These are phyloP conservation scores for Grosmannia serpens DNA, from an alignment of 2,329 filamentous ascomycete species.

Conservation along the genomic window DNA sequence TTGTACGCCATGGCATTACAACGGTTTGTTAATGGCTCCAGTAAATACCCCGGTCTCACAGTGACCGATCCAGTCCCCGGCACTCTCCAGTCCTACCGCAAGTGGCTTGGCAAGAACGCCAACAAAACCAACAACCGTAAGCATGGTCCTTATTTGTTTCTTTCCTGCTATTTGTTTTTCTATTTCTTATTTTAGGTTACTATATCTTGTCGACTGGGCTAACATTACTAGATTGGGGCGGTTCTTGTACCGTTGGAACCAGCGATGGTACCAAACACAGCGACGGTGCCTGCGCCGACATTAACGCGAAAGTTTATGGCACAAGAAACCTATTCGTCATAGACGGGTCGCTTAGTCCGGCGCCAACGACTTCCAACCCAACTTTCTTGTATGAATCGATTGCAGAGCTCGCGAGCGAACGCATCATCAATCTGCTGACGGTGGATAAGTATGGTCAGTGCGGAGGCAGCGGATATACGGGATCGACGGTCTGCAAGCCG, in stretches of 20 bases:
- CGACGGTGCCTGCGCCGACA: slow-evolving; percentile 28
- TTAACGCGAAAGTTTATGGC: slow-evolving; percentile 44
- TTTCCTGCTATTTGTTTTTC: neutral
- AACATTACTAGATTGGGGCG: neutral
- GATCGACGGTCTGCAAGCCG: neutral
- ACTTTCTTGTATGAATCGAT: slow-evolving; percentile 1
- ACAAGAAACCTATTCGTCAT: slow-evolving; percentile 52
- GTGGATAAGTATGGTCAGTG: neutral
- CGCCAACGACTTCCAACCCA: neutral
- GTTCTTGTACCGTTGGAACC: neutral
- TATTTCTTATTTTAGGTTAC: neutral
- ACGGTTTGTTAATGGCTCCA: neutral
- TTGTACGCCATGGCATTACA: neutral
- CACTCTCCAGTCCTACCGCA: neutral
- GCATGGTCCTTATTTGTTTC: too few species aligned
- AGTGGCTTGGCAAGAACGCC: neutral
- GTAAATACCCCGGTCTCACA: neutral
- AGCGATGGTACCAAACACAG: neutral
- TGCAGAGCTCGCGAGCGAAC: slow-evolving; percentile 1
- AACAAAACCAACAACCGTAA: slow-evolving; percentile 2
- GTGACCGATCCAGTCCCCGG: neutral
- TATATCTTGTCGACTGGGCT: neutral
- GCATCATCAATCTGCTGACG: neutral
- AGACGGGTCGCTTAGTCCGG: slow-evolving; percentile 33
- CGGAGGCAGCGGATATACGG: neutral